These are phyloP conservation scores for Reticulascus tulasneorum DNA, from an alignment of 2,329 filamentous ascomycete species.

Conservation along the genomic window DNA sequence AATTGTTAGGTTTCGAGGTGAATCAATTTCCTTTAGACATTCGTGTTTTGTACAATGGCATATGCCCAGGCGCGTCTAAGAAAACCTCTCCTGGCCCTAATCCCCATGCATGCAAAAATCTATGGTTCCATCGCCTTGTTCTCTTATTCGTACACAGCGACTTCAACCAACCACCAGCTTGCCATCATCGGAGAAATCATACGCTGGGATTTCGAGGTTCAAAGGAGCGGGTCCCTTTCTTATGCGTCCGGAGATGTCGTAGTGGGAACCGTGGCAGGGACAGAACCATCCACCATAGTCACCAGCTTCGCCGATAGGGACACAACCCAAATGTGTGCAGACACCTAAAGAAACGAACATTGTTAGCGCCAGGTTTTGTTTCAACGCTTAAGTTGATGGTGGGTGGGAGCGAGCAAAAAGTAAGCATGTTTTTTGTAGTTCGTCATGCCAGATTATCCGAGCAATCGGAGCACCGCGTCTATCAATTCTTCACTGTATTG, in stretches of 20 bases:
- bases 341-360: constrained; percentile 58
- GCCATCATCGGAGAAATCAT: constrained; percentile 89
- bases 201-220: constrained; percentile 91
- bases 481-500: neutral
- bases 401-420: neutral
- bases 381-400: neutral
- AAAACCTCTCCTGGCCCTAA: constrained; percentile 11
- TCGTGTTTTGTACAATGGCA: constrained; percentile 16
- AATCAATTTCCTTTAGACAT: constrained; percentile 15
- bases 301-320: constrained; percentile 97
- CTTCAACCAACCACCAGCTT: constrained; percentile 88
- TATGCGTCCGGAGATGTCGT: constrained; percentile 98
- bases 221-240: constrained; percentile 95
- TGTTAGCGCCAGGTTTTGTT: constrained; percentile 16
- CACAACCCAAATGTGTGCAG: constrained; percentile 98
- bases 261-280: constrained; percentile 99
- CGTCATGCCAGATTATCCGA: neutral
- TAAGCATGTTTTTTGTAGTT: neutral
- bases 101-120: constrained; percentile 11
- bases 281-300: constrained; percentile 99
- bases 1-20: constrained; percentile 13
- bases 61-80: constrained; percentile 15
- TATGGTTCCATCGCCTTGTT: constrained; percentile 1
- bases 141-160: constrained; percentile 13
- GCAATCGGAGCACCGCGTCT: neutral